Base-by-base conservation (phyloP, 371 early-diverging fungal species). In the Choanephora cucurbitarum region DNA sequence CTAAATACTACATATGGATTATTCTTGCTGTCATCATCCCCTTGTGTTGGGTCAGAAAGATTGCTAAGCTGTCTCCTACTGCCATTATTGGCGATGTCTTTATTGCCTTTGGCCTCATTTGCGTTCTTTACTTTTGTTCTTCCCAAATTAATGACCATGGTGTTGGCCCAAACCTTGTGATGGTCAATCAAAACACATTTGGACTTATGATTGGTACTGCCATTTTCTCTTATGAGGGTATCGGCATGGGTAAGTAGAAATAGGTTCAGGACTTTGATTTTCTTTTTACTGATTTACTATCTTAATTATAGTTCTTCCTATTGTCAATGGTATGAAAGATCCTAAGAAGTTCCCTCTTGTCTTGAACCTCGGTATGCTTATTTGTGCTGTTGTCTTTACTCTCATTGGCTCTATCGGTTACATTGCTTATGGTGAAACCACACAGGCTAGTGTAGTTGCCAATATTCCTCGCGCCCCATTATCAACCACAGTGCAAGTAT, bases 211-310 rank as follows among this genome's bases (percentile, higher is more conserved):
- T 92, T 34, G 92, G 92, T 15, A 92, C 91, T 17, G 90, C 93
- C 43, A 86, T 92, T 46, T 93, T 89, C 74, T 86, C 91, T n/a
- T 93, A 90, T 66, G 93, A 93, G 70, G 93, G 93, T 34, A 85
- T 91, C 39, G 76, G 72, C 18, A 69, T 72, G 69, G 68, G 52
- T 14, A 69, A 57, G 21, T n/a, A 46, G 15, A 55, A 47, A 28
- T 5, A 10, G 10, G 1, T 13, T 23, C 3, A 44, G 5, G 17
- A 8, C 21, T 14, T 24, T 42, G 0, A 24, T n/a, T 9, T 18
- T 18, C 8, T 14, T 28, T 41, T 24, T 13, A 28, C 28, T 28
- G 28, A 5, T 28, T 5, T 28, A 5, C 7, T 3, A 28, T 5
- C 28, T 28, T 28, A 28, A 28, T 28, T 32, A n/a, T 44, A 71